Evolutionary conservation across 139 green algal species (phyloP).

Genomic region (Nannochloris sp.): DNA sequence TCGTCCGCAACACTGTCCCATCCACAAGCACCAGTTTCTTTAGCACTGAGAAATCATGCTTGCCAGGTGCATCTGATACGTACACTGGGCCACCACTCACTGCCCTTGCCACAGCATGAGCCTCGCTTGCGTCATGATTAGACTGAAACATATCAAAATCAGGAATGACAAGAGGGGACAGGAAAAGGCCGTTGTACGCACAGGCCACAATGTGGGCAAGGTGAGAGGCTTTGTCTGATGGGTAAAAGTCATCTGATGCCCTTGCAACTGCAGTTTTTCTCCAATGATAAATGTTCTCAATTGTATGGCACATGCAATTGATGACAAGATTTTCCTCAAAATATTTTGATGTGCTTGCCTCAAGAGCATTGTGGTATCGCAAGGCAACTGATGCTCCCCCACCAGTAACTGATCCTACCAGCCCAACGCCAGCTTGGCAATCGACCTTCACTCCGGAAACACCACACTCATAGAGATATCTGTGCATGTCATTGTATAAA

Average conservation of each 20-base stretch:
- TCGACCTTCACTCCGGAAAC: conserved; percentile 94
- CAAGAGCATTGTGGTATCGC: conserved; percentile 59
- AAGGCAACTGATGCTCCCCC: conserved; percentile 49
- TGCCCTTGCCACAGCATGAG: conserved; percentile 40
- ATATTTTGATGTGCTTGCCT: conserved; percentile 62
- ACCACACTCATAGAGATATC: conserved; percentile 64
- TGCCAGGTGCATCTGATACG: conserved; percentile 76
- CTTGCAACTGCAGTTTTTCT: conserved; percentile 20
- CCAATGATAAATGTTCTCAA: conserved; percentile 77
- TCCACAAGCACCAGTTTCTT: conserved; percentile 57
- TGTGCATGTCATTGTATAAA: conserved; percentile 87
- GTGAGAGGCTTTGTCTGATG: conserved; percentile 60
- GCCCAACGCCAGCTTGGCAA: conserved; percentile 62
- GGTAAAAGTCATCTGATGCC: conserved; percentile 75
- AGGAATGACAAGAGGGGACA: conserved; percentile 43
- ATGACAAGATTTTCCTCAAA: conserved; percentile 87
- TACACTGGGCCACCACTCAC: conserved; percentile 63
- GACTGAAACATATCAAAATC: conserved; percentile 18
- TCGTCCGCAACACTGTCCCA: conserved; percentile 50
- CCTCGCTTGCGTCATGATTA: neutral
- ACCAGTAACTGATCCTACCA: conserved; percentile 36
- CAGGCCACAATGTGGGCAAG: conserved; percentile 83
- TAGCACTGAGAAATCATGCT: conserved; percentile 75
- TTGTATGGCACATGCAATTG: conserved; percentile 99
- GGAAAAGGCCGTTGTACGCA: conserved; percentile 75